Conservation (phyloP, 345 rosid species). For the Eucalyptus cloeziana region DNA sequence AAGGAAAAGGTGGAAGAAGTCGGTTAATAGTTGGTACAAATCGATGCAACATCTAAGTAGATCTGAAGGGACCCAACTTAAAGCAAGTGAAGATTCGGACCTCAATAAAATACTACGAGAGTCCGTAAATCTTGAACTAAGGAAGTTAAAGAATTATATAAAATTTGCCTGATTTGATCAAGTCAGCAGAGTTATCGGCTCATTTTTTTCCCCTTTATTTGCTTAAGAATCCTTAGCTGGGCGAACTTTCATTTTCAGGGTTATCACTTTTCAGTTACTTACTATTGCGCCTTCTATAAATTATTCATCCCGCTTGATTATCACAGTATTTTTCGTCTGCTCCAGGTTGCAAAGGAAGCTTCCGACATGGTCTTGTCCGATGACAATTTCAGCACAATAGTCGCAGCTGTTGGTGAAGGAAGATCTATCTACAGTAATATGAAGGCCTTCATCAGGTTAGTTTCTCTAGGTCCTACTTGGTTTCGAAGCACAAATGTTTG, state of each 20-base stretch:
- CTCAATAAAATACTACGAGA: neutral
- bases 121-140: neutral
- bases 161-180: neutral
- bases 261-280: neutral
- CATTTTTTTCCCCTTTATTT: neutral
- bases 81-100: neutral
- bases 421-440: conserved; percentile 63
- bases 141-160: neutral
- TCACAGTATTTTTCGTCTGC: neutral
- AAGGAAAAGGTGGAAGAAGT: neutral
- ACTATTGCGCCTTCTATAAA: neutral
- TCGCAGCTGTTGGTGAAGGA: conserved; percentile 69
- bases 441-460: conserved; percentile 75
- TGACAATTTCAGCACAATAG: conserved; percentile 68
- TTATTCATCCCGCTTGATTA: neutral
- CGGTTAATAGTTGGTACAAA: neutral
- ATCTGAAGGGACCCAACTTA: neutral
- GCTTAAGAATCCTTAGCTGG: neutral
- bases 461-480: neutral
- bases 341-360: conserved; percentile 76
- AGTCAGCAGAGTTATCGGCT: neutral
- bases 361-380: conserved; percentile 79
- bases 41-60: neutral
- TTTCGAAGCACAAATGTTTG: neutral
- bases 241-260: neutral